These are phyloP conservation scores for Globisporangium okanoganense DNA, from an alignment of 352 stramenopile species.

Conservation along the genomic window DNA sequence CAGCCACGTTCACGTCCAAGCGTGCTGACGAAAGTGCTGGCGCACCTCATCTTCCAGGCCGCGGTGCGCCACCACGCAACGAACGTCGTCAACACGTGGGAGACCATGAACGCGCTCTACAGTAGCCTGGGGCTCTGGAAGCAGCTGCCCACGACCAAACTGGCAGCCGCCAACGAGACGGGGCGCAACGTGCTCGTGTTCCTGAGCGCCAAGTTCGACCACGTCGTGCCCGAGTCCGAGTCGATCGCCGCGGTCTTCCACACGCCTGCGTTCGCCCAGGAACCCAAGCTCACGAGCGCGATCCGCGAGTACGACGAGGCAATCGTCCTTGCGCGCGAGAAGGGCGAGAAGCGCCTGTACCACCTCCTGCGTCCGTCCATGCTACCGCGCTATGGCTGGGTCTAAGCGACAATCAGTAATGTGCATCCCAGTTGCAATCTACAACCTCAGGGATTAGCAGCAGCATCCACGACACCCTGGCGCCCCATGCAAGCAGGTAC, in stretches of 20 bases:
- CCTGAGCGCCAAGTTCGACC: constrained; percentile 32
- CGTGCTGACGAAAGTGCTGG: constrained; percentile 18
- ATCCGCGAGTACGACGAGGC: constrained; percentile 21
- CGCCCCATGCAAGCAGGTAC: no score
- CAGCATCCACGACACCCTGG: not conserved
- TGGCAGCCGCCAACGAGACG: constrained; percentile 14
- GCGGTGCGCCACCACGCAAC: constrained; percentile 52
- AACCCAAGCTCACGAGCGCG: constrained; percentile 19
- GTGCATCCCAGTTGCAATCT: not conserved
- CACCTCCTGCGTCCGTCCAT: constrained; percentile 26
- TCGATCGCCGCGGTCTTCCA: constrained; percentile 27
- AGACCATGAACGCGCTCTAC: constrained; percentile 35
- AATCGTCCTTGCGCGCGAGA: constrained; percentile 23
- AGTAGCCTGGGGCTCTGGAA: constrained; percentile 41
- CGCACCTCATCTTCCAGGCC: constrained; percentile 35
- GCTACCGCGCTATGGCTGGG: constrained; percentile 32
- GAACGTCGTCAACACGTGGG: constrained; percentile 45
- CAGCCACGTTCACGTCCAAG: constrained; percentile 10
- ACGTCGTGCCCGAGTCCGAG: constrained; percentile 20
- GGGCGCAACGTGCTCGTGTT: constrained; percentile 27
- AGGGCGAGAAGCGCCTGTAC: constrained; percentile 24
- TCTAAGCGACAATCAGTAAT: no score
- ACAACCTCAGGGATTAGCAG: not conserved
- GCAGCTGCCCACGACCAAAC: constrained; percentile 28
- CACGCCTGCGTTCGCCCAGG: constrained; percentile 19